phyloP scores from a whole-genome alignment of 345 rosid species.

The Geranium rotundifolium region DNA sequence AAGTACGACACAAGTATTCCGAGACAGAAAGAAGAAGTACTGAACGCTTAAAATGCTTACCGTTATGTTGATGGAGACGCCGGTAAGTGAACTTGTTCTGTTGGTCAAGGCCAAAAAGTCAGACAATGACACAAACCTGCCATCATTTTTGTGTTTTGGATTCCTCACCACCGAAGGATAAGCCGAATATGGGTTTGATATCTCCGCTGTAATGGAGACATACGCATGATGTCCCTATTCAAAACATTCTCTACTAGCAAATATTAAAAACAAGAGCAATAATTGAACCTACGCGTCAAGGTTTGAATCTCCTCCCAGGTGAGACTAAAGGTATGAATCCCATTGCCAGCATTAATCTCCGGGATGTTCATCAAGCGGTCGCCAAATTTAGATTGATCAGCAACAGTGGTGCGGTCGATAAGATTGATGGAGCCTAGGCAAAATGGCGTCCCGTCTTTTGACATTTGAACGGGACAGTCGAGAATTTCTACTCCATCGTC shows the following conservation, averaged over 20 bases:
- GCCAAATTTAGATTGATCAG: slow-evolving; percentile 28
- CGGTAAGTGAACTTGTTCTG: slow-evolving; percentile 49
- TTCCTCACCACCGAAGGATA: slow-evolving; percentile 37
- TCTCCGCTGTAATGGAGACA: slow-evolving; percentile 32
- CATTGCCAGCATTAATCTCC: slow-evolving; percentile 18
- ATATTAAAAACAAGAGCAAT: slow-evolving; percentile 1
- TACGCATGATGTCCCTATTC: too few relatives aligned
- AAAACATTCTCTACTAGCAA: too few relatives aligned
- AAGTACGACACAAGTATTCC: not conserved
- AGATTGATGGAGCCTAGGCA: slow-evolving; percentile 61
- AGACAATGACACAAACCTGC: slow-evolving; percentile 38
- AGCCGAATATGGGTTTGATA: slow-evolving; percentile 35
- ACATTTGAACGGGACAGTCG: slow-evolving; percentile 81
- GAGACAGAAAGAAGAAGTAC: slow-evolving; percentile 2
- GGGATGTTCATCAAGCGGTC: slow-evolving; percentile 31
- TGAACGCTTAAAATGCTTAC: slow-evolving; percentile 23
- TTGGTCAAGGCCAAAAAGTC: slow-evolving; percentile 61
- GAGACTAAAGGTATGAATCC: slow-evolving; percentile 56
- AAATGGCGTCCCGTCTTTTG: slow-evolving; percentile 59
- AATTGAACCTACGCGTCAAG: slow-evolving; percentile 47
- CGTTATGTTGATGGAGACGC: slow-evolving; percentile 74
- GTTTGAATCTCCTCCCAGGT: slow-evolving; percentile 53
- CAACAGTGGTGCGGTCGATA: slow-evolving; percentile 28
- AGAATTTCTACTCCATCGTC: slow-evolving; percentile 59
- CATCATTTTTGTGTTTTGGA: slow-evolving; percentile 39